These are phyloP conservation scores for Posidonia australis DNA, from an alignment of 106 monocot species.

Conservation along the genomic window DNA sequence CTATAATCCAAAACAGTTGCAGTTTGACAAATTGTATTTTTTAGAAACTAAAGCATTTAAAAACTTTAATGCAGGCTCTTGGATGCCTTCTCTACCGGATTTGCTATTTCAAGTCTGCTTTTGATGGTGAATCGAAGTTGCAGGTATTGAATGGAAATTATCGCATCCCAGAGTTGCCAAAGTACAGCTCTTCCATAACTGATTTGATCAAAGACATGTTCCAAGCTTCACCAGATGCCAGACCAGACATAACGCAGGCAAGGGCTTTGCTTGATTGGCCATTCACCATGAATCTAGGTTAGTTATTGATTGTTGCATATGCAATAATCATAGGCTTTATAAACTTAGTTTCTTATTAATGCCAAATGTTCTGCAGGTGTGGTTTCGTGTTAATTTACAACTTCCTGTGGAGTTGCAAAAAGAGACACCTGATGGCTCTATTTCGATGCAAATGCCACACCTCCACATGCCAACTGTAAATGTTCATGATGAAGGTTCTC, in stretches of 20 bases:
- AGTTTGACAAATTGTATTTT: neutral
- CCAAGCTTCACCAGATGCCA: slow-evolving; percentile 54
- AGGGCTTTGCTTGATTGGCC: slow-evolving; percentile 92
- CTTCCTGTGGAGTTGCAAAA: slow-evolving; percentile 68
- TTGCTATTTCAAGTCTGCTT: slow-evolving; percentile 83
- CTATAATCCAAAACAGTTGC: too few species aligned
- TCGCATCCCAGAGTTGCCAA: slow-evolving; percentile 74
- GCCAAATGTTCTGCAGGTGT: slow-evolving; percentile 33
- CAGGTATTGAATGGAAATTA: slow-evolving; percentile 91
- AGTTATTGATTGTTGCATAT: slow-evolving; percentile 58
- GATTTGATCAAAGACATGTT: slow-evolving; percentile 86
- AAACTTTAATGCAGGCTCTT: slow-evolving; percentile 45
- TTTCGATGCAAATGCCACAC: slow-evolving; percentile 12
- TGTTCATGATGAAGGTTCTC: slow-evolving; percentile 36
- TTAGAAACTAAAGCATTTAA: neutral
- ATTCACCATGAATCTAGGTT: slow-evolving; percentile 85
- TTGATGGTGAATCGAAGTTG: slow-evolving; percentile 93
- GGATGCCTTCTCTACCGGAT: slow-evolving; percentile 89
- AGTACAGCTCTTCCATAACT: slow-evolving; percentile 50
- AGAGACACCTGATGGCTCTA: slow-evolving; percentile 50
- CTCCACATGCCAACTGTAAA: slow-evolving; percentile 7
- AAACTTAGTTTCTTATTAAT: neutral
- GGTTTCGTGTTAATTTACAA: slow-evolving; percentile 83
- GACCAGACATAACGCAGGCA: slow-evolving; percentile 99
- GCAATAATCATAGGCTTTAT: slow-evolving; percentile 17